Evolutionary conservation across 331 rosid genomes (phyloP).

Genomic region (Malus hybrid): DNA sequence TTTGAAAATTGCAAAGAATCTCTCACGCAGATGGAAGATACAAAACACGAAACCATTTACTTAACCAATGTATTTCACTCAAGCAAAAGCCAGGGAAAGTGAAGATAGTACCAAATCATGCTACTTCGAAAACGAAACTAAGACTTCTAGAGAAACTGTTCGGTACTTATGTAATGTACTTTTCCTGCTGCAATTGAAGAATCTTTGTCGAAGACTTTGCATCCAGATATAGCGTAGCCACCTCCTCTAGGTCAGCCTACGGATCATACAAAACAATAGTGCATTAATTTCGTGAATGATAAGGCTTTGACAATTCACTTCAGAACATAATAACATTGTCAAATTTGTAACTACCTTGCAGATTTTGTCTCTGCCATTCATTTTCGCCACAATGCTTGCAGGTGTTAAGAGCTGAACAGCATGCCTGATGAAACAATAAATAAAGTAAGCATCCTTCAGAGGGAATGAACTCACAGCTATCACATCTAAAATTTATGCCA

Average conservation of each 20-base stretch:
- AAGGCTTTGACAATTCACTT: neutral
- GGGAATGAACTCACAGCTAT: neutral
- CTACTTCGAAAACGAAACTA: neutral
- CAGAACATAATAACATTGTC: neutral
- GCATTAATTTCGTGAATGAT: neutral
- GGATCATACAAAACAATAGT: neutral
- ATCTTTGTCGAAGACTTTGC: constrained; percentile 88
- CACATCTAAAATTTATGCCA: constrained; percentile 9
- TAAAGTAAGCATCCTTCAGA: constrained; percentile 1
- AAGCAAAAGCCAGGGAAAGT: neutral
- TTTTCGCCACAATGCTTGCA: constrained; percentile 80
- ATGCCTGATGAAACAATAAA: constrained; percentile 45
- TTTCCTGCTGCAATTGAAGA: constrained; percentile 95
- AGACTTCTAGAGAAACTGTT: neutral
- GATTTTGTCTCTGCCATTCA: constrained; percentile 81
- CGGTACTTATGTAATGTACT: constrained; percentile 53
- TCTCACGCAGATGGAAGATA: neutral
- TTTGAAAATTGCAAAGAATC: neutral
- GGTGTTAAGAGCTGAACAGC: constrained; percentile 89
- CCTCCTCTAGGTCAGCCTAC: constrained; percentile 87
- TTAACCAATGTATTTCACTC: neutral
- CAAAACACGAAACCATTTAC: neutral
- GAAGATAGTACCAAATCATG: neutral
- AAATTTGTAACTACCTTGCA: constrained; percentile 60
- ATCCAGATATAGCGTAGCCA: constrained; percentile 69